Evolutionary conservation across 2,329 filamentous ascomycete species (phyloP), one percentile per base, ranked within the genome.

Genomic region (Diaporthe sp.): DNA sequence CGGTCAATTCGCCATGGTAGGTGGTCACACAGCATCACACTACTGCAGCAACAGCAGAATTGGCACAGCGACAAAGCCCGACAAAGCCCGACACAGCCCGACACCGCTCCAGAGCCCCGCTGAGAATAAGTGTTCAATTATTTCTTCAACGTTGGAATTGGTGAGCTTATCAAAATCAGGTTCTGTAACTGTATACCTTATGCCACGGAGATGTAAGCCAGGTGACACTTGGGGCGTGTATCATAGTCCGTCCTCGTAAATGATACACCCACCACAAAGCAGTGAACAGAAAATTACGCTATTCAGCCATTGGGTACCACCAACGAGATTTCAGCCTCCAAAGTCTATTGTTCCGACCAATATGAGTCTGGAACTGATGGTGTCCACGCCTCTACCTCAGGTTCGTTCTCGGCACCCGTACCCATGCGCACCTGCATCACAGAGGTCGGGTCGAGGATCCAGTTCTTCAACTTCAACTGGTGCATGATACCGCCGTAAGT

Each of bases 311-410:
- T n/a, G n/a, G n/a, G n/a, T n/a, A n/a, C n/a, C n/a, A n/a, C n/a
- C n/a, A n/a, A n/a, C n/a, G n/a, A n/a, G n/a, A n/a, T n/a, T n/a
- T 42, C 1, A 1, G 40, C 4, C 0, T 40, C 1, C 13, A 1
- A 42, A 17, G n/a, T 6, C n/a, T n/a, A n/a, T n/a, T n/a, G n/a
- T n/a, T n/a, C n/a, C n/a, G 30, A 22, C 30, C 54, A 58, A n/a
- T 58, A 35, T n/a, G 54, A 58, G 13, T 58, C 54, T n/a, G 28
- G 54, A 8, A 35, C 54, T 9, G 30, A 58, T 35, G 9, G 0
- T 9, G 4, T 35, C 66, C 66, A 68, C 2, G 33, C 30, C 47
- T 47, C 25, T 13, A 19, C 45, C 15, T 38, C 45, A 19, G 15
- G 30, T 19, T 68, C 28, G 10, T 68, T 12, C 33, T 30, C 38